These are phyloP conservation scores for Extremus antarcticus DNA, from an alignment of 495 filamentous ascomycete genomes.

Conservation along the genomic window DNA sequence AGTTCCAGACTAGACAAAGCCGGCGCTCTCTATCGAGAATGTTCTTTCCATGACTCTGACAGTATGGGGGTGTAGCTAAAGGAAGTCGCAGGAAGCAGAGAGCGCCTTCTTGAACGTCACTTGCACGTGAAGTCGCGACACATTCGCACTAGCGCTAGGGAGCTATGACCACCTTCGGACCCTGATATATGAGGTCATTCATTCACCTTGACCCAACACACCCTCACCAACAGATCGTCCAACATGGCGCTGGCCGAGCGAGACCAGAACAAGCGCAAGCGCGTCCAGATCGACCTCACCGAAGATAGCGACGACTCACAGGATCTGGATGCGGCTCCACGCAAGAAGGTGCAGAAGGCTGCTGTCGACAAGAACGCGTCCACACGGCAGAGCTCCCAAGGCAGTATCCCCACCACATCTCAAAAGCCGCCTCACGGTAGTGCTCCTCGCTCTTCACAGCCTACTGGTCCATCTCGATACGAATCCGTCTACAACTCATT, in stretches of 20 bases:
- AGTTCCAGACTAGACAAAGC: no score
- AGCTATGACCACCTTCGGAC: no score
- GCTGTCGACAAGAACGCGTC: not conserved
- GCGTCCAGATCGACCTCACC: constrained; percentile 17
- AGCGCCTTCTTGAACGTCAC: no score
- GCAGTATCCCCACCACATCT: not conserved
- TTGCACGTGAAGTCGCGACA: no score
- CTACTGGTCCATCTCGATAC: not conserved
- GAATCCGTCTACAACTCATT: not conserved
- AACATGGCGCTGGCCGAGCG: not conserved
- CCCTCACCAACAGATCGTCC: no score
- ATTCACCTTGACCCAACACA: no score
- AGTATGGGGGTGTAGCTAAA: no score
- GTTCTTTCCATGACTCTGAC: no score
- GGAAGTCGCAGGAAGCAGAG: no score
- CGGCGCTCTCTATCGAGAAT: no score
- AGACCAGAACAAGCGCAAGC: not conserved
- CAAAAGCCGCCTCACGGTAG: constrained; percentile 2
- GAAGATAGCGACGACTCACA: constrained; percentile 8
- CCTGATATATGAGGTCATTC: no score
- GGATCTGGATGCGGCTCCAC: constrained; percentile 6
- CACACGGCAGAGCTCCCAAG: not conserved
- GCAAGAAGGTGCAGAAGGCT: constrained; percentile 6
- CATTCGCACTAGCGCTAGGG: no score
- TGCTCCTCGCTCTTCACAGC: constrained; percentile 4